Percentiles rank a stretch among this genome's conserved stretches.
These are phyloP conservation scores for Penicillium sp. DNA, from an alignment of 2,329 filamentous ascomycete genomes.

Conservation along the genomic window DNA sequence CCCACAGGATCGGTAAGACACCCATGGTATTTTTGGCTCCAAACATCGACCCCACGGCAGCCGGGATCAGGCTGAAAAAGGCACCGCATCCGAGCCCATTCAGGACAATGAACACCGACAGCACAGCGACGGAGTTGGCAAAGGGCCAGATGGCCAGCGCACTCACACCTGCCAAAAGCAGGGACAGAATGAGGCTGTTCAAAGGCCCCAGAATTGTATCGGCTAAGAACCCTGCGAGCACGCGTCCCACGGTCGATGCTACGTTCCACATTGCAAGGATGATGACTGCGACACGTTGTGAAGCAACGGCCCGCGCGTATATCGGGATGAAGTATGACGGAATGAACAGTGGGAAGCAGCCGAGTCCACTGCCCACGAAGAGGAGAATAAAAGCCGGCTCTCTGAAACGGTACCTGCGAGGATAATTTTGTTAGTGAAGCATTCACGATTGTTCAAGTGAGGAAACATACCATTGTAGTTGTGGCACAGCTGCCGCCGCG, in stretches of 20 bases:
- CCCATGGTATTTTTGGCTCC: conserved; percentile 18
- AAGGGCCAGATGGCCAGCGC: conserved; percentile 19
- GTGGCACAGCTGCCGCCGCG: conserved; percentile 11
- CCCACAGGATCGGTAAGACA: conserved; percentile 17
- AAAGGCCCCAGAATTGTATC: conserved; percentile 13
- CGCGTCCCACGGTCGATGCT: conserved; percentile 16
- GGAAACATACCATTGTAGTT: conserved; percentile 16
- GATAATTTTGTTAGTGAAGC: background rate
- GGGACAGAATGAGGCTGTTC: conserved; percentile 17
- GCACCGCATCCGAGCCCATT: conserved; percentile 20
- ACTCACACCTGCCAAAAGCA: conserved; percentile 16
- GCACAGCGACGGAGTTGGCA: conserved; percentile 15
- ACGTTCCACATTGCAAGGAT: conserved; percentile 22
- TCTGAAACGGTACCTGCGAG: conserved; percentile 15
- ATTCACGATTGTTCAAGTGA: background rate
- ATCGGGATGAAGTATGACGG: conserved; percentile 21
- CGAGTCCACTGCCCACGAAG: conserved; percentile 19
- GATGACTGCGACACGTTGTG: conserved; percentile 19
- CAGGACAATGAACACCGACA: conserved; percentile 17
- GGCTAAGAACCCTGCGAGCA: conserved; percentile 13
- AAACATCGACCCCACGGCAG: conserved; percentile 20
- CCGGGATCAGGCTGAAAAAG: conserved; percentile 19
- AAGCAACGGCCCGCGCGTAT: conserved; percentile 15
- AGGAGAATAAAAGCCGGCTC: conserved; percentile 15
- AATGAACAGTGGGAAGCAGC: conserved; percentile 20